Evolutionary conservation across 1,284 basidiomycete species (phyloP).

Genomic region (Entoloma clypeatum): DNA sequence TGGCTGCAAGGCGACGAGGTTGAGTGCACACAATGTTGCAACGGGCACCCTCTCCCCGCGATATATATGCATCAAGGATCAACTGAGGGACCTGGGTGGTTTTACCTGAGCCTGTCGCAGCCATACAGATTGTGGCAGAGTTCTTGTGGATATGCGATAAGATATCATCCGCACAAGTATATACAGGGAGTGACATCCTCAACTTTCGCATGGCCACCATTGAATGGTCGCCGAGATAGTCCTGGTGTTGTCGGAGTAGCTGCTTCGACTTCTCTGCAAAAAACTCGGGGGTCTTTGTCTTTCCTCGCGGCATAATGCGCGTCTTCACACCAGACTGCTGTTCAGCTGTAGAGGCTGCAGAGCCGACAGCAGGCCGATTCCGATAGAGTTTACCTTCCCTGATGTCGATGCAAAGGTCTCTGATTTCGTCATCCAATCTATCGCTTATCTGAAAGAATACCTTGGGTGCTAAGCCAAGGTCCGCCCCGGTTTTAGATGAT

Average conservation of each 20-base stretch:
- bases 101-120: constrained; percentile 94
- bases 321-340: background rate
- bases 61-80: constrained; percentile 84
- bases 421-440: constrained; percentile 69
- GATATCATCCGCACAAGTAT: constrained; percentile 61
- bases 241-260: constrained; percentile 52
- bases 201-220: constrained; percentile 67
- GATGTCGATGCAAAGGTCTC: constrained; percentile 70
- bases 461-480: constrained; percentile 67
- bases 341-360: constrained; percentile 16
- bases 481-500: constrained; percentile 60
- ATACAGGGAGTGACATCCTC: constrained; percentile 73
- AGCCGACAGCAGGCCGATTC: constrained; percentile 34
- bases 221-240: constrained; percentile 62
- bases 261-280: constrained; percentile 54
- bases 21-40: constrained; percentile 96
- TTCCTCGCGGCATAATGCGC: constrained; percentile 7
- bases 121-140: constrained; percentile 92
- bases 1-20: constrained; percentile 88
- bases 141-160: constrained; percentile 72
- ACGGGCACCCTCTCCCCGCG: constrained; percentile 71
- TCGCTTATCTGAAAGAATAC: constrained; percentile 72
- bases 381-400: constrained; percentile 42
- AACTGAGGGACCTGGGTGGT: constrained; percentile 96
- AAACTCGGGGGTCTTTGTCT: constrained; percentile 13